Evolutionary conservation across 441 rosid genomes (phyloP).

Genomic region (Daphne laureola): DNA sequence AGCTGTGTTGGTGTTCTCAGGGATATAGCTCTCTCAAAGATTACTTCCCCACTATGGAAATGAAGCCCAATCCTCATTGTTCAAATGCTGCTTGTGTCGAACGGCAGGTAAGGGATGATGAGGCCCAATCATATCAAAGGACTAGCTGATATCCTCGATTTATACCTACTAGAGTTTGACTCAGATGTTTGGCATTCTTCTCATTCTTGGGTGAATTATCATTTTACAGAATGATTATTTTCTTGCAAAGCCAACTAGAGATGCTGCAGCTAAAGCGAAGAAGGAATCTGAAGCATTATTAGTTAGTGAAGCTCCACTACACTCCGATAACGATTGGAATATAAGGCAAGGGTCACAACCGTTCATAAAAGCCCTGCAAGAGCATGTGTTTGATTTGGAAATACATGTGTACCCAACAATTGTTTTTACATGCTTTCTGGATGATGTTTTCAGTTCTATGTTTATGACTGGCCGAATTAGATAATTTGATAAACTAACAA

Average conservation of each 20-base stretch:
- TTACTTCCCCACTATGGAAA: slow-evolving; percentile 92
- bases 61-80: slow-evolving; percentile 97
- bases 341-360: slow-evolving; percentile 49
- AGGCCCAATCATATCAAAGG: too few relatives aligned
- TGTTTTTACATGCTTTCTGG: too few relatives aligned
- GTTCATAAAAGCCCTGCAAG: background rate
- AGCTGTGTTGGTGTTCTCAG: slow-evolving; percentile 32
- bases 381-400: too few relatives aligned
- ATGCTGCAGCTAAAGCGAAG: slow-evolving; percentile 86
- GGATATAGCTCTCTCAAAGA: slow-evolving; percentile 98
- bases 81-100: slow-evolving; percentile 81
- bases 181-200: slow-evolving; percentile 7
- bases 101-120: slow-evolving; percentile 81
- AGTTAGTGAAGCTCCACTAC: slow-evolving; percentile 52
- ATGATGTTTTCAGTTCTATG: too few relatives aligned
- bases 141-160: slow-evolving; percentile 8
- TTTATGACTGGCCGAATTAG: too few relatives aligned
- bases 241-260: slow-evolving; percentile 75
- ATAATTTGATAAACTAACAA: too few relatives aligned
- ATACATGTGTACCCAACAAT: too few relatives aligned
- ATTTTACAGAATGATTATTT: slow-evolving; percentile 63
- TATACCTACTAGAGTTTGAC: slow-evolving; percentile 2
- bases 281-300: slow-evolving; percentile 59
- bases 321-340: slow-evolving; percentile 87
- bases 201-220: slow-evolving; percentile 5